Conservation (phyloP, 441 rosid species). For the Metrosideros polymorpha region DNA sequence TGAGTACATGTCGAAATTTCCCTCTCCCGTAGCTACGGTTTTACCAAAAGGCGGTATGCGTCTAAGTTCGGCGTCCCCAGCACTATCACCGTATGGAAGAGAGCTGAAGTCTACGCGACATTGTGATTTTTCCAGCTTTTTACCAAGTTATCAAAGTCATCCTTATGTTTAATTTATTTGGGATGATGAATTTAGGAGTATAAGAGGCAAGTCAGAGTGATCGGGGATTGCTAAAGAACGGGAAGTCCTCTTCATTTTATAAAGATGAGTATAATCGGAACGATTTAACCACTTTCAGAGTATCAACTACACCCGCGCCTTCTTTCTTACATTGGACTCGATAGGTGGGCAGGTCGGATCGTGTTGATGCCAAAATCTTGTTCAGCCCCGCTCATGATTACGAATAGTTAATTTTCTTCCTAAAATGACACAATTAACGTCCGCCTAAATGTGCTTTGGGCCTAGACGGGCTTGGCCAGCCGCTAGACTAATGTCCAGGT, state of each 20-base stretch:
- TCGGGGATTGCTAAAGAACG: neutral
- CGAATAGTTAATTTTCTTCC: neutral
- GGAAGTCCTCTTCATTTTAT: neutral
- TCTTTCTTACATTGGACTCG: neutral
- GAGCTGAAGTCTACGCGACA: neutral
- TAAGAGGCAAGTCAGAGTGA: neutral
- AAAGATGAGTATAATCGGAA: neutral
- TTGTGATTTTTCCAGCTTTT: neutral
- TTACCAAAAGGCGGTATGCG: no score
- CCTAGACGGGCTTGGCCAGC: neutral
- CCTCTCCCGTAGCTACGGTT: no score
- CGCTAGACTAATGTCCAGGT: neutral
- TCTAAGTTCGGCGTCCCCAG: no score
- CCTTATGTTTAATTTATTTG: neutral
- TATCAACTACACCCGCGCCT: neutral
- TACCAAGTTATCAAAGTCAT: neutral
- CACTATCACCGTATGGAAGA: no score
- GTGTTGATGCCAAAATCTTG: neutral
- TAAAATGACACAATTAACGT: neutral
- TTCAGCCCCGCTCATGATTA: neutral
- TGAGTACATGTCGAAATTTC: no score
- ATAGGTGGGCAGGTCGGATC: neutral
- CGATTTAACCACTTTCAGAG: neutral
- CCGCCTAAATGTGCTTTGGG: neutral
- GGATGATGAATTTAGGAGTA: neutral